A percentile compares a stretch with the other conserved stretches of the same genome.
Evolutionary conservation across 2,329 filamentous ascomycete genomes (phyloP).

Genomic region (Dactylellina sp.): DNA sequence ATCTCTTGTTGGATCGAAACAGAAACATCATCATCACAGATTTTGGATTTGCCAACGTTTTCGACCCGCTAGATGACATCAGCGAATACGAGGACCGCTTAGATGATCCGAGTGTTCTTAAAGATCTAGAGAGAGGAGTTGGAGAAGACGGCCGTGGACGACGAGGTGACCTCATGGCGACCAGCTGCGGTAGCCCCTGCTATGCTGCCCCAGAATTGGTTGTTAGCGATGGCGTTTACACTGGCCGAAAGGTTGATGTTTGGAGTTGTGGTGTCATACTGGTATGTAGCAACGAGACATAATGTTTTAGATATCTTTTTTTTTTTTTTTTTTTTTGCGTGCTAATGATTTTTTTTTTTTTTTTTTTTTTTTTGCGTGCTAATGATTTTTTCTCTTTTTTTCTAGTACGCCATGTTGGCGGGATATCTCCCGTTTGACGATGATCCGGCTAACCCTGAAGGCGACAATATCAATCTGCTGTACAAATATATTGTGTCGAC

Average conservation of each 20-base stretch:
- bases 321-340: neutral
- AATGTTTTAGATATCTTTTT: neutral
- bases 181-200: constrained; percentile 96
- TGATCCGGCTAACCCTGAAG: constrained; percentile 96
- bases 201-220: constrained; percentile 97
- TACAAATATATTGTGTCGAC: constrained; percentile 99
- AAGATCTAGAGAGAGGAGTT: constrained; percentile 84
- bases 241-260: constrained; percentile 95
- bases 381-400: constrained; percentile 53
- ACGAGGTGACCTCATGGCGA: constrained; percentile 97
- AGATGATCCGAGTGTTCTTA: constrained; percentile 87
- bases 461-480: constrained; percentile 97
- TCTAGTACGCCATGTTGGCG: constrained; percentile 95
- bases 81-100: constrained; percentile 89
- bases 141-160: constrained; percentile 70
- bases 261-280: constrained; percentile 99
- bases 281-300: constrained; percentile 70
- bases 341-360: constrained; percentile 55
- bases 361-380: constrained; percentile 22
- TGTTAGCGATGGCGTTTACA: constrained; percentile 96
- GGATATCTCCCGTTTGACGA: constrained; percentile 98
- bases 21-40: constrained; percentile 99
- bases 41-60: constrained; percentile 98
- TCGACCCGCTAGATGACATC: constrained; percentile 87
- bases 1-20: constrained; percentile 92